A percentile compares a stretch with the other conserved stretches of the same genome.
Evolutionary conservation across 352 stramenopile genomes (phyloP).

Genomic region (Plasmopara muralis): DNA sequence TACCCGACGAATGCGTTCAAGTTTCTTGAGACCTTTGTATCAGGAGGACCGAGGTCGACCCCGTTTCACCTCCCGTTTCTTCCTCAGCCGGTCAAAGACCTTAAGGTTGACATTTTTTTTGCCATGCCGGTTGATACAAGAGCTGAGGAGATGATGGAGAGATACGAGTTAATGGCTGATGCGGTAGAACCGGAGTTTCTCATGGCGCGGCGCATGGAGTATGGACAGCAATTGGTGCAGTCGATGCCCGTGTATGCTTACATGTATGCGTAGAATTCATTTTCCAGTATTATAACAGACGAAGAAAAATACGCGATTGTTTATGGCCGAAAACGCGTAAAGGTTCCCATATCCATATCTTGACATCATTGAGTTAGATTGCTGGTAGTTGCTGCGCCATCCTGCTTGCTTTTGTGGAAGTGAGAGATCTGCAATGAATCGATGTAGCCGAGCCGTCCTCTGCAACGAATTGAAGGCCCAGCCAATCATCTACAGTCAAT

Average conservation of each 20-base stretch:
- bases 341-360: no score
- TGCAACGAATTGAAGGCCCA: no score
- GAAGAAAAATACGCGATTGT: no score
- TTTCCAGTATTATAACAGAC: no score
- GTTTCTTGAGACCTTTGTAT: not conserved
- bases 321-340: no score
- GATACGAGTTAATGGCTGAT: conserved; percentile 15
- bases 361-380: no score
- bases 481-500: no score
- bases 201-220: conserved; percentile 21
- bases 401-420: no score
- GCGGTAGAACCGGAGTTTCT: conserved; percentile 27
- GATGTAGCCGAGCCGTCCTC: no score
- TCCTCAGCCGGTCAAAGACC: conserved; percentile 5
- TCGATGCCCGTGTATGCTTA: conserved; percentile 22
- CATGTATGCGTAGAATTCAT: conserved; percentile 12
- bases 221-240: conserved; percentile 23
- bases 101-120: conserved; percentile 19
- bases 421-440: no score
- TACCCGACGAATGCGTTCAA: not conserved
- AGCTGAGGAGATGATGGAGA: conserved; percentile 25
- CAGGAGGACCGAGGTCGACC: not conserved
- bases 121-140: conserved; percentile 11
- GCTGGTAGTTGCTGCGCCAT: no score
- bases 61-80: not conserved